A percentile compares a stretch with the other conserved stretches of the same genome.
phyloP scores from a whole-genome alignment of 1,284 basidiomycete species.

The Cutaneotrichosporon dermatis region DNA sequence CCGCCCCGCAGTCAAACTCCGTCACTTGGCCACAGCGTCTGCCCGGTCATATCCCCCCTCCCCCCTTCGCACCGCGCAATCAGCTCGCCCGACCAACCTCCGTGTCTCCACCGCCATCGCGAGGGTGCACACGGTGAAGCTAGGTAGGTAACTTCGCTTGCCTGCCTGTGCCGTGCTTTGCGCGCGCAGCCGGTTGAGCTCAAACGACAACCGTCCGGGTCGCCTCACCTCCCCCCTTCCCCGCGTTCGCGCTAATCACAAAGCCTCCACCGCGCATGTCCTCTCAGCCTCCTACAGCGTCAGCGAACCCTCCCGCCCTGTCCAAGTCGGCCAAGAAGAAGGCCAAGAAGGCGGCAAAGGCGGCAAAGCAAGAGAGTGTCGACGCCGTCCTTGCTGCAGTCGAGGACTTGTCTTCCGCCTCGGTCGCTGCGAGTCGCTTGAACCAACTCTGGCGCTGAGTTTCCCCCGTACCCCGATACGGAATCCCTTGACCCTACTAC shows the following conservation, averaged over 20 bases:
- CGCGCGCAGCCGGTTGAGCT: too few relatives aligned
- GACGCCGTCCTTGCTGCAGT: not conserved
- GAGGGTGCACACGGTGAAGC: conserved; percentile 27
- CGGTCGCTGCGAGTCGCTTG: not conserved
- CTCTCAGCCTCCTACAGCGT: conserved; percentile 26
- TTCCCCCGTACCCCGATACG: not conserved
- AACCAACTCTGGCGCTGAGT: conserved; percentile 4
- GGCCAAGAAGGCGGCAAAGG: conserved; percentile 44
- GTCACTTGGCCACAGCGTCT: not conserved
- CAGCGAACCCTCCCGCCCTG: conserved; percentile 30
- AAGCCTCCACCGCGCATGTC: conserved; percentile 33
- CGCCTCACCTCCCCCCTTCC: too few relatives aligned
- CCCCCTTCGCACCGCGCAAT: not conserved
- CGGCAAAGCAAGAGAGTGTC: conserved; percentile 12
- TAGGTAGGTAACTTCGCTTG: conserved; percentile 12
- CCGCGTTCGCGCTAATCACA: not conserved
- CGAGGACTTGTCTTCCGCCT: not conserved
- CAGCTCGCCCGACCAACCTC: conserved; percentile 4
- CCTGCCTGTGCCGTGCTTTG: too few relatives aligned
- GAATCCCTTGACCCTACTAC: conserved; percentile 3
- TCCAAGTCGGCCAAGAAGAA: conserved; percentile 48
- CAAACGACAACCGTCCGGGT: too few relatives aligned
- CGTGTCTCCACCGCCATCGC: conserved; percentile 17
- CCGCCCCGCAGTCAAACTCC: not conserved
- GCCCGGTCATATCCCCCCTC: not conserved